phyloP scores from a whole-genome alignment of 1,139 yeast species.

The Saccharomyces hybrid region DNA sequence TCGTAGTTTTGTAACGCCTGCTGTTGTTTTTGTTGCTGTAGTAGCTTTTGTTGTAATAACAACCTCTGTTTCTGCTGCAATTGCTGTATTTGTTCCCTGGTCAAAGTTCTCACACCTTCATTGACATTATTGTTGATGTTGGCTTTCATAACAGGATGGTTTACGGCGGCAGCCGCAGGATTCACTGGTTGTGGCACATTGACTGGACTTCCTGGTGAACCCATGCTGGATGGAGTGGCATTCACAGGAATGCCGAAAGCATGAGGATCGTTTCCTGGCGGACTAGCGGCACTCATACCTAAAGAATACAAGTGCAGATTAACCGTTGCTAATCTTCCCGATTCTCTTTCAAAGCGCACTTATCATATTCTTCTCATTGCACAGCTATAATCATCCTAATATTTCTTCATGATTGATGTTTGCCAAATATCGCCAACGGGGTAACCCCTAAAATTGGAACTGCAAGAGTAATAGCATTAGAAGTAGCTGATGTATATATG shows the following conservation, averaged over 20 bases:
- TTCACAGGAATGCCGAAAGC: neutral
- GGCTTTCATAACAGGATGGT: neutral
- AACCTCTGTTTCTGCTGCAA: constrained; percentile 27
- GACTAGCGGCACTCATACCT: neutral
- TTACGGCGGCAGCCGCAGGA: neutral
- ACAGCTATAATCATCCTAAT: neutral
- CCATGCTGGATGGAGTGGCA: neutral
- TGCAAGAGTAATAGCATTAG: neutral
- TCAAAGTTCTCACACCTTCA: constrained; percentile 13
- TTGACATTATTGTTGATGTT: constrained; percentile 8
- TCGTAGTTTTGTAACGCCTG: constrained; percentile 40
- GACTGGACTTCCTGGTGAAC: constrained; percentile 11
- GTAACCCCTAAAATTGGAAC: neutral
- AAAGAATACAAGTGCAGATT: neutral
- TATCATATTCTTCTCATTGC: neutral
- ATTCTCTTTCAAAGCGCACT: neutral
- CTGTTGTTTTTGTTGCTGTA: constrained; percentile 38
- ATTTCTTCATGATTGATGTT: neutral
- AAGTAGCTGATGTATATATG: neutral
- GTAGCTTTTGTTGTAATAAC: constrained; percentile 33
- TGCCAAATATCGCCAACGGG: neutral
- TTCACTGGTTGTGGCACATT: constrained; percentile 6
- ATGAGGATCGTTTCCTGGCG: constrained; percentile 15
- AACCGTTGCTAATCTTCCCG: neutral
- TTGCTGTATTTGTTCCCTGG: constrained; percentile 22